Conservation (phyloP, 148 eudicot genomes). For the Gaultheria prostrata region DNA sequence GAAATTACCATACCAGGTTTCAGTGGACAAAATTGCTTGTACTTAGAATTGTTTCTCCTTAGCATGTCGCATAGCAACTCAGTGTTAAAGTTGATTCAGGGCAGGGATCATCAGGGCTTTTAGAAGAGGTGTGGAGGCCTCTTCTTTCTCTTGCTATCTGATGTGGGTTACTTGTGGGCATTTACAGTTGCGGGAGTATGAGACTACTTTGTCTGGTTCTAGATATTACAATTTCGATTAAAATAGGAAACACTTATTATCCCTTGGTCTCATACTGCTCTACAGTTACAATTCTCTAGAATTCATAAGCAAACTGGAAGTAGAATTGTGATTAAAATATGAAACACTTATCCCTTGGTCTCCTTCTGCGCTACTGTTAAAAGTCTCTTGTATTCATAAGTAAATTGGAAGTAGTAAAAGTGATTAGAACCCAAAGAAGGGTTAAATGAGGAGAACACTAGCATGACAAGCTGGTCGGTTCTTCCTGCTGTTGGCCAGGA, state of each 20-base stretch:
- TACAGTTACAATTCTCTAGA: neutral
- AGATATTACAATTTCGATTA: neutral
- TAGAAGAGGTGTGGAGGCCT: neutral
- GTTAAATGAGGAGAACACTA: neutral
- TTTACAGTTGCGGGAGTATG: neutral
- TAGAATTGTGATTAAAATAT: neutral
- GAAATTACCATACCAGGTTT: neutral
- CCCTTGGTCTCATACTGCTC: neutral
- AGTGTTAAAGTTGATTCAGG: neutral
- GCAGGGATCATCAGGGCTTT: neutral
- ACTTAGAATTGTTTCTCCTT: neutral
- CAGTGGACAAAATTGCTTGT: neutral
- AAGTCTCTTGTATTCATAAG: neutral
- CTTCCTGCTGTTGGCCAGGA: neutral
- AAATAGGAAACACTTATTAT: neutral
- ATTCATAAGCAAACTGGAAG: neutral
- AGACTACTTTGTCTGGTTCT: neutral
- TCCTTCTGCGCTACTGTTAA: neutral
- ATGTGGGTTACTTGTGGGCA: neutral
- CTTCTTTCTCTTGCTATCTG: neutral
- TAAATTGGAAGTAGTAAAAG: neutral
- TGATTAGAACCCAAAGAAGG: neutral
- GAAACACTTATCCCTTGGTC: neutral
- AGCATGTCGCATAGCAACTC: neutral
- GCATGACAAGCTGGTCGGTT: neutral